Evolutionary conservation across 2,329 filamentous ascomycete species (phyloP).

Genomic region (Fusarium chaquense): DNA sequence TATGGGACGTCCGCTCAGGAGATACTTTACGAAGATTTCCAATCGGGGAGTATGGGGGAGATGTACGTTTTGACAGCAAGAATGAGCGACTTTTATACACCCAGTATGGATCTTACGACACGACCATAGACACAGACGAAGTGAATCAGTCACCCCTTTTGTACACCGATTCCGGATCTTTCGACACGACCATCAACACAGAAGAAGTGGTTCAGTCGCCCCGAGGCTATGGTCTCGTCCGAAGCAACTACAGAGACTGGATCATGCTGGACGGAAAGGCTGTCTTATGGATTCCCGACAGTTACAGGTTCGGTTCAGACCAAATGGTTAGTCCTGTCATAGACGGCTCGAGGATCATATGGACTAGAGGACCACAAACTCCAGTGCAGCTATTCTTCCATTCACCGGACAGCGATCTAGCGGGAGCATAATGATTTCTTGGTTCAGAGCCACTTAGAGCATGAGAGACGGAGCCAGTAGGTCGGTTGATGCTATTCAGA

Average conservation of each 20-base stretch:
- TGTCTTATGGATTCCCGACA: not conserved
- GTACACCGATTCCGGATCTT: not conserved
- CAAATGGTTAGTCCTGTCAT: not conserved
- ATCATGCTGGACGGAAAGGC: not conserved
- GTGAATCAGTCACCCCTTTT: not conserved
- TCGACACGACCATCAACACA: not conserved
- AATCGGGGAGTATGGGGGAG: too few species aligned
- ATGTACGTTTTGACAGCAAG: too few species aligned
- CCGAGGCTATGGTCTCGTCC: not conserved
- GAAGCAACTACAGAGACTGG: not conserved
- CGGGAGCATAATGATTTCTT: too few species aligned
- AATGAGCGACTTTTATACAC: not conserved
- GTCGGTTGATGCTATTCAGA: too few species aligned
- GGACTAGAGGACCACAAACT: not conserved
- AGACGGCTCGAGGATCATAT: not conserved
- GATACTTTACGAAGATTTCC: too few species aligned
- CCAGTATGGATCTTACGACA: not conserved
- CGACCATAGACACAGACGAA: not conserved
- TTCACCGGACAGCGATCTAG: not conserved
- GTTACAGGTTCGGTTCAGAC: too few species aligned
- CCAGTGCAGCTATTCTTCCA: not conserved
- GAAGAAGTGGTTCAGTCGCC: too few species aligned
- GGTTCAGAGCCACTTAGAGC: too few species aligned
- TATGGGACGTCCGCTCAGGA: too few species aligned
- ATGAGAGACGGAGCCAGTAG: too few species aligned